These are phyloP conservation scores for Ceratobasidium sp. DNA, from an alignment of 1,284 basidiomycete species.

Conservation along the genomic window DNA sequence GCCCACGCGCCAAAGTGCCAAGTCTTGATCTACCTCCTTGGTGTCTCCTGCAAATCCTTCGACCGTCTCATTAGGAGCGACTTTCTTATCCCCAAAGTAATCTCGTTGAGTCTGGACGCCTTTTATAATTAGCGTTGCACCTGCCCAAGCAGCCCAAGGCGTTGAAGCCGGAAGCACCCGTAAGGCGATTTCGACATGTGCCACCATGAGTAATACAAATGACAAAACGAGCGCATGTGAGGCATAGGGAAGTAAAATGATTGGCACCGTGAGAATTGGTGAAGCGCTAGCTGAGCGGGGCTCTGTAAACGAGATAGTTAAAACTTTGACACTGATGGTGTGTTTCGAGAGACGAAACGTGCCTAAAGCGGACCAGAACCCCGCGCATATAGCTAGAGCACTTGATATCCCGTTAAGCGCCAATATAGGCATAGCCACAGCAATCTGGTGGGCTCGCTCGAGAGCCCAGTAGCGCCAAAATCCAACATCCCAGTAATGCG, in stretches of 20 bases:
- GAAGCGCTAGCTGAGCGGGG: too few species aligned
- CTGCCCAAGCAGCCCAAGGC: slow-evolving; percentile 89
- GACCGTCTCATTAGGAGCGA: background rate
- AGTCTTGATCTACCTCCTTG: slow-evolving; percentile 48
- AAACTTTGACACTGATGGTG: too few species aligned
- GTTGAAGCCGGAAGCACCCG: slow-evolving; percentile 79
- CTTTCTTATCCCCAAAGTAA: slow-evolving; percentile 25
- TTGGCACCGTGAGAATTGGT: background rate
- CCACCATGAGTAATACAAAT: slow-evolving; percentile 77
- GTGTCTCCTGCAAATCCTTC: too few species aligned
- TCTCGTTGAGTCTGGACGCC: slow-evolving; percentile 10
- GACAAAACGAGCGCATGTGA: slow-evolving; percentile 75
- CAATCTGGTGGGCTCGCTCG: slow-evolving; percentile 89
- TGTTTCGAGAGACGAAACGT: too few species aligned
- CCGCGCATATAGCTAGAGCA: too few species aligned
- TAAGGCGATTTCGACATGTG: slow-evolving; percentile 92
- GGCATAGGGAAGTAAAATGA: slow-evolving; percentile 68
- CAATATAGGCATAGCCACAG: slow-evolving; percentile 79
- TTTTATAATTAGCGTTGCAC: slow-evolving; percentile 70
- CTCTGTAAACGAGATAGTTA: too few species aligned
- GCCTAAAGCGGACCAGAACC: too few species aligned
- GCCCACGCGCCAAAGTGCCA: too few species aligned
- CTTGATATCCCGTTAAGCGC: slow-evolving; percentile 61
- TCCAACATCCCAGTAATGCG: slow-evolving; percentile 89
- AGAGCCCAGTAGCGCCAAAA: slow-evolving; percentile 89